Conservation (phyloP, 306 rosid genomes). For the Dryas drummondii region DNA sequence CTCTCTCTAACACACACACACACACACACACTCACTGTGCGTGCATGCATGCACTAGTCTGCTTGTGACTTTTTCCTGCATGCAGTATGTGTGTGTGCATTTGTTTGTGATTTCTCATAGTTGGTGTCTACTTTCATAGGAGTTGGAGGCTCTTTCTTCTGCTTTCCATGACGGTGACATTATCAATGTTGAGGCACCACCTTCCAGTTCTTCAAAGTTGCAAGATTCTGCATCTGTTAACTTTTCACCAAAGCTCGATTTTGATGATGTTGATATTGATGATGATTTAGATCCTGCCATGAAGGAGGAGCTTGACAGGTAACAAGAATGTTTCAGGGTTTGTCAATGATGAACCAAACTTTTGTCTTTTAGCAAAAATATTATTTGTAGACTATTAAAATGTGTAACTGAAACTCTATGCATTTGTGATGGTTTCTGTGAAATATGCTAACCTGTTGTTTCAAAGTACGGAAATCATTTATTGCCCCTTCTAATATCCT, state of each 20-base stretch:
- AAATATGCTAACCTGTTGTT: background rate
- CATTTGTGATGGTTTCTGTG: background rate
- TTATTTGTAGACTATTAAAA: background rate
- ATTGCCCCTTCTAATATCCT: background rate
- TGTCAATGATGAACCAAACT: conserved; percentile 10
- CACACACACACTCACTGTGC: background rate
- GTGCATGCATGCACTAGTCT: background rate
- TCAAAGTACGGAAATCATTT: background rate
- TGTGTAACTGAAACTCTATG: background rate
- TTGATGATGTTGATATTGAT: conserved; percentile 64
- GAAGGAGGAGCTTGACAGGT: conserved; percentile 93
- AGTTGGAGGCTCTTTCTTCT: conserved; percentile 46
- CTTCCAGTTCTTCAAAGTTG: conserved; percentile 48
- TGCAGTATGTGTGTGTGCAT: background rate
- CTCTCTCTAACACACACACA: conserved; percentile 6
- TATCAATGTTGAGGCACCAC: conserved; percentile 31
- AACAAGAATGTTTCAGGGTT: conserved; percentile 23
- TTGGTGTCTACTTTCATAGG: conserved; percentile 39
- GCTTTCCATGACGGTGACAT: conserved; percentile 43
- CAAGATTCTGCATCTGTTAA: conserved; percentile 44
- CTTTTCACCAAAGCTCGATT: conserved; percentile 45
- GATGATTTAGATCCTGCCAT: conserved; percentile 88
- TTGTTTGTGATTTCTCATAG: conserved; percentile 15
- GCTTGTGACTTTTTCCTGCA: conserved; percentile 2
- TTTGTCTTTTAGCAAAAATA: background rate